Evolutionary conservation across 2,329 filamentous ascomycete species (phyloP), one percentile per base, ranked within the genome.

Genomic region (Ophiocordyceps australis): DNA sequence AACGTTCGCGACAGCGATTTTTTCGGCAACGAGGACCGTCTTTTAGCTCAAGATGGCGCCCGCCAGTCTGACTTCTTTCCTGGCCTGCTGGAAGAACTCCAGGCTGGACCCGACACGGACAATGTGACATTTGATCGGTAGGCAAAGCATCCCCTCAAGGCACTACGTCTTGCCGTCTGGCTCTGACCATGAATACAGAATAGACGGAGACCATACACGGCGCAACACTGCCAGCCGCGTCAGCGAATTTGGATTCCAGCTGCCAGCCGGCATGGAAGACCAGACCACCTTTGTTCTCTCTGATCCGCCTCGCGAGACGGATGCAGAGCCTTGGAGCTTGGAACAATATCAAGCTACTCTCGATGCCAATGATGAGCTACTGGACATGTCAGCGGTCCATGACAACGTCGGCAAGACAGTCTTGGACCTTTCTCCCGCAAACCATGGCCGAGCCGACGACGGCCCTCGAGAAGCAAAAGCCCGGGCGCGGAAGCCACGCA

Each of bases 1-100:
- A 67, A 59, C 31, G 45, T 57, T 27, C 50, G 59, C 14, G 52
- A 62, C 40, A 73, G 65, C 36, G 67, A 72, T 39, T 59, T 51
- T 22, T 59, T 56, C 27, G 42, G 46, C 14, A 35, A 36, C 5
- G 31, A 36, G 6, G 32, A 42, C 15, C 43, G 56, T 12, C 38
- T 40, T 5, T 54, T 52, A 2, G 53, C n/a, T n/a, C n/a, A 55
- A 3, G 54, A 58, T 19, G 42, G 52, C 4, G 54, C 50, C 0
- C 48, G 58, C 9, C 55, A 58, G 30, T 59, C 59, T 0, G 63
- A 58, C 3, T 66, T 68, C 36, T 67, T 68, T 28, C 59, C 62
- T 0, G 55, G 52, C 3, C 43, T 57, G 6, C 35, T 59, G 7
- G 51, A 59, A 21, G 54, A 61, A 26, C 43, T 60, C 4, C 42